Evolutionary conservation across 139 green algal genomes (phyloP), one percentile per base, ranked within the genome.

Genomic region (Yamagishiella unicocca): DNA sequence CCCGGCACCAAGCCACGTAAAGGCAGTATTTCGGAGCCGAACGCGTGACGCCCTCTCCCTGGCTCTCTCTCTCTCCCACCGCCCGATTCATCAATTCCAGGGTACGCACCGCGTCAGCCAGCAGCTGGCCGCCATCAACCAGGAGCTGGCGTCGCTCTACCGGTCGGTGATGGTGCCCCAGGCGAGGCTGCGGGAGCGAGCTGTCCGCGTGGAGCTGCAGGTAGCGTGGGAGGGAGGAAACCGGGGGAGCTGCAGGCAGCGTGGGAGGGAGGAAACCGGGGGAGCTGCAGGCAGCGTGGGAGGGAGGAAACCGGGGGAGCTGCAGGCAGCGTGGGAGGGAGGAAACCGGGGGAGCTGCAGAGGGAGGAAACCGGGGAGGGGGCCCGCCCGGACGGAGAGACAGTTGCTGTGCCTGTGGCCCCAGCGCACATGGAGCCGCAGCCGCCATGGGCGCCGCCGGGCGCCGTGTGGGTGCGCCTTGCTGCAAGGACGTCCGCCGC

Each of bases 111-210:
- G 68, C 35, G 24, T 70, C 24, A 42, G 50, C 0, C 77, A 76
- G 29, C 75, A 87, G 35, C 67, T 87, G 42, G 54, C 42, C 6
- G 27, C n/a, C 3, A 17, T 87, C 21, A 61, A 22, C 12, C 27
- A 38, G 4, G 77, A 90, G 37, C 64, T 87, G 8, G 53, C 50
- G 8, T n/a, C 77, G 29, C 38, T 85, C 37, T 84, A 85, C 73
- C 86, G 86, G 68, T 77, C 27, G 29, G 86, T 50, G 68, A 90
- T 90, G 86, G 61, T 37, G n/a, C n/a, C 67, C 4, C 67, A 79
- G 38, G 58, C 58, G n/a, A 38, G 67, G 5, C 22, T 9, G 6
- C 53, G 86, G 29, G 86, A 90, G 78, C 86, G 86, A 24, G 53
- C 77, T 21, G 25, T 90, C 77, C 53, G 68, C 4, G n/a, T 22